These are phyloP conservation scores for Backusella parvicylindrica DNA, from an alignment of 192 early-diverging fungal genomes.

Conservation along the genomic window DNA sequence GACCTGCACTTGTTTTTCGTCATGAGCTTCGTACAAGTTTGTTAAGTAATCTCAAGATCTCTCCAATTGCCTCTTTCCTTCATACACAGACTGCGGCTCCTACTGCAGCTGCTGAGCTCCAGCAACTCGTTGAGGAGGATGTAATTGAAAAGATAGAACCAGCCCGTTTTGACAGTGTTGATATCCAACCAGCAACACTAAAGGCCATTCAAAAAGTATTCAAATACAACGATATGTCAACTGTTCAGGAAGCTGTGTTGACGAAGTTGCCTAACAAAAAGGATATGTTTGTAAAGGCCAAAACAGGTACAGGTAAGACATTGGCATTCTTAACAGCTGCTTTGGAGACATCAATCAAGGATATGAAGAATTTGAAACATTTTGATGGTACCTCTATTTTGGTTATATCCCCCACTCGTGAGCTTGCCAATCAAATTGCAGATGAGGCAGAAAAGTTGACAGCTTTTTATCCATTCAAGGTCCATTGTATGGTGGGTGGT, in stretches of 20 bases:
- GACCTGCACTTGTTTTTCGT: neutral
- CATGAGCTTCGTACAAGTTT: neutral
- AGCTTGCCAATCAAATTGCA: constrained; percentile 85
- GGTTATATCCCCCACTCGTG: constrained; percentile 88
- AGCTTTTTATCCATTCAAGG: constrained; percentile 53
- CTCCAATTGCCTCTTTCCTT: constrained; percentile 11
- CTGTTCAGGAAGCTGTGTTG: constrained; percentile 84
- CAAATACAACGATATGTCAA: constrained; percentile 73
- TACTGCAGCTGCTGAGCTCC: neutral
- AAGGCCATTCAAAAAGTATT: constrained; percentile 61
- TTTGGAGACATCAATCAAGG: constrained; percentile 62
- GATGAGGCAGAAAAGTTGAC: constrained; percentile 68
- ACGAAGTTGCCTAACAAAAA: constrained; percentile 59
- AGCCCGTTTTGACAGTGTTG: constrained; percentile 46
- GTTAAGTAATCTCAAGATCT: constrained; percentile 12
- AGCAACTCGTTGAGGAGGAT: neutral
- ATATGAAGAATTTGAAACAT: constrained; percentile 35
- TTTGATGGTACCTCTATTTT: constrained; percentile 59
- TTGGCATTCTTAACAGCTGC: constrained; percentile 92
- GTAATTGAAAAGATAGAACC: neutral
- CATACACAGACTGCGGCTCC: neutral
- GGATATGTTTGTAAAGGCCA: constrained; percentile 92
- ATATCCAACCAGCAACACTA: constrained; percentile 46
- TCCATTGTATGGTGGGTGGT: constrained; percentile 78
- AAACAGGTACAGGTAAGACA: constrained; percentile 98